phyloP scores from a whole-genome alignment of 768 basidiomycete species.

The Xerocomellus dryophilus region DNA sequence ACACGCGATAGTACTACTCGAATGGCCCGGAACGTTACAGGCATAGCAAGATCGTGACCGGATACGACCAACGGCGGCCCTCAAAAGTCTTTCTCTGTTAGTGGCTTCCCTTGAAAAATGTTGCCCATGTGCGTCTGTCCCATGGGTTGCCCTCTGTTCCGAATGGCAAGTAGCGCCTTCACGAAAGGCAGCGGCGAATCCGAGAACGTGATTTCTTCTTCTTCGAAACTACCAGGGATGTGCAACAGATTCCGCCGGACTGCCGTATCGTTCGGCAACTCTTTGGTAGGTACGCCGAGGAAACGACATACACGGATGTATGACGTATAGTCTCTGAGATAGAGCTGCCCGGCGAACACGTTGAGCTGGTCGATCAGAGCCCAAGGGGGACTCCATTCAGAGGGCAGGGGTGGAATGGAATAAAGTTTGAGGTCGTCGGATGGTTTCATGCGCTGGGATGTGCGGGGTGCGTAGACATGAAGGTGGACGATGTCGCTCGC shows the following conservation, averaged over 20 bases:
- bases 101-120: neutral
- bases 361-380: slow-evolving; percentile 6
- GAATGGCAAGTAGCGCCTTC: slow-evolving; percentile 18
- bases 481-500: slow-evolving; percentile 33
- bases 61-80: neutral
- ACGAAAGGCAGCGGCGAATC: slow-evolving; percentile 33
- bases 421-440: slow-evolving; percentile 31
- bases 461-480: slow-evolving; percentile 40
- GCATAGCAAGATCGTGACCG: too few relatives aligned
- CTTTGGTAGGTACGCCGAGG: slow-evolving; percentile 16
- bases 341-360: neutral
- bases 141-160: slow-evolving; percentile 33
- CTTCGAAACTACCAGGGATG: slow-evolving; percentile 3
- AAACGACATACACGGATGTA: slow-evolving; percentile 24
- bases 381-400: neutral
- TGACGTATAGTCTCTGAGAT: slow-evolving; percentile 22
- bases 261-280: neutral
- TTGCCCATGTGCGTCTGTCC: neutral
- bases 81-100: neutral
- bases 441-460: slow-evolving; percentile 31
- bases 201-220: slow-evolving; percentile 21
- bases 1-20: too few relatives aligned
- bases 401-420: slow-evolving; percentile 2
- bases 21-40: too few relatives aligned
- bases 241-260: neutral